Base-by-base conservation (phyloP, 768 basidiomycete species). In the Suillus variegatus region DNA sequence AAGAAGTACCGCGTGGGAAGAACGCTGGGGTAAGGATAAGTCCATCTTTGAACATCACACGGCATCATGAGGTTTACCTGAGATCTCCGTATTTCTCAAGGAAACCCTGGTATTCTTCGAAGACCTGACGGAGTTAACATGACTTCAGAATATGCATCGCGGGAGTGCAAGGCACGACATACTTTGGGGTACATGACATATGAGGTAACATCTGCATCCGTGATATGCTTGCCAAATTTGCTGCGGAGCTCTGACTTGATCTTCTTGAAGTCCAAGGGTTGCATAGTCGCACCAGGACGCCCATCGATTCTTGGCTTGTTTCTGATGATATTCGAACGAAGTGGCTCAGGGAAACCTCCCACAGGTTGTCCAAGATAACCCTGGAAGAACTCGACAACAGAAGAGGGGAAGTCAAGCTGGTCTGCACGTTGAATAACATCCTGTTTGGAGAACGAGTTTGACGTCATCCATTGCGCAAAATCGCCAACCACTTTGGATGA, bases 141-240 rank as follows among this genome's bases (percentile, higher is more conserved):
- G 51, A 38, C 49, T 32, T 65, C 68, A 56, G 51, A 28, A 51
- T 57, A 47, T 32, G 57, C 41, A 41, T 60, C 55, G 65, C 55
- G 38, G 63, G 61, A 68, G 49, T 10, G 60, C 40, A 40, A 64
- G 66, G 46, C 2, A 64, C 63, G 55, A 70, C 74, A 56, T 68
- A 92, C 95, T 89, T 97, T 97, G 51, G 97, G 95, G 76, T 98
- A 99, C 96, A 99, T 98, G 76, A 93, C 92, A 82, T 95, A 97
- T 61, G 93, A 95, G 46, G 90, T 88, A 55, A 99, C 96, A 77
- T 99, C 97, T 60, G 85, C 83, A 76, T 97, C 95, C 12, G 92
- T 92, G 75, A 99, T 96, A 75, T 94, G 91, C 78, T 93, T 93
- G 63, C 97, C 97, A 78, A 93, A 99, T 79, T 93, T 97, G 80